Conservation (phyloP, 176 grass and related monocot species). For the Raddia guianensis region DNA sequence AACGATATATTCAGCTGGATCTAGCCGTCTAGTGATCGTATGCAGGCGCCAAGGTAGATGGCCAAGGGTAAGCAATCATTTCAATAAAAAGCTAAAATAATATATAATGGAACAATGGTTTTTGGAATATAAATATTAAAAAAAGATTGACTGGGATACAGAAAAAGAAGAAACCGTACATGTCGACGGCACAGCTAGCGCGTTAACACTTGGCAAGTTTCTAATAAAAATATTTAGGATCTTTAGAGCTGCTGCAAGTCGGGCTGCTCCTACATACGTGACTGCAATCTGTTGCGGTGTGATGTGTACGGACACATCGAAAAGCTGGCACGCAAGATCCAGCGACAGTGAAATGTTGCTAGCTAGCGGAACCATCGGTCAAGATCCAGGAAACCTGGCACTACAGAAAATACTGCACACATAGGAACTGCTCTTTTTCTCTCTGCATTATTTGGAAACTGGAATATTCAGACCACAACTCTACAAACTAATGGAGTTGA, state of each 20-base stretch:
- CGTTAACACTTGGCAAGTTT: no score
- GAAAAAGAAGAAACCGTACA: neutral
- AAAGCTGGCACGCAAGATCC: neutral
- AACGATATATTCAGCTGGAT: no score
- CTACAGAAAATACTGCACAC: neutral
- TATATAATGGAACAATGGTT: no score
- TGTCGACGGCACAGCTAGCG: no score
- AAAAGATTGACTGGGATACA: neutral
- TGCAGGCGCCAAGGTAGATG: no score
- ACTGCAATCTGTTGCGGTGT: neutral
- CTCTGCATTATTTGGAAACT: neutral
- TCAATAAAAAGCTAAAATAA: no score
- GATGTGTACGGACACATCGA: neutral
- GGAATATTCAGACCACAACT: neutral
- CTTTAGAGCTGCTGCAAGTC: neutral
- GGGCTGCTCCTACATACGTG: neutral
- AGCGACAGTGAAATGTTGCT: slow-evolving; percentile 18
- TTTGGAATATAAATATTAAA: no score
- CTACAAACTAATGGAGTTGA: neutral
- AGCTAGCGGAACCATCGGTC: neutral
- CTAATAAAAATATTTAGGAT: neutral
- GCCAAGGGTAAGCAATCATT: no score
- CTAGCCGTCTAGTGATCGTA: no score
- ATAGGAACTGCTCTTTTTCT: neutral
- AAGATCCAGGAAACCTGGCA: slow-evolving; percentile 8